A percentile compares a stretch with the other conserved stretches of the same genome.
Conservation (phyloP, 208 protist genomes). For the Leishmania tropica region DNA sequence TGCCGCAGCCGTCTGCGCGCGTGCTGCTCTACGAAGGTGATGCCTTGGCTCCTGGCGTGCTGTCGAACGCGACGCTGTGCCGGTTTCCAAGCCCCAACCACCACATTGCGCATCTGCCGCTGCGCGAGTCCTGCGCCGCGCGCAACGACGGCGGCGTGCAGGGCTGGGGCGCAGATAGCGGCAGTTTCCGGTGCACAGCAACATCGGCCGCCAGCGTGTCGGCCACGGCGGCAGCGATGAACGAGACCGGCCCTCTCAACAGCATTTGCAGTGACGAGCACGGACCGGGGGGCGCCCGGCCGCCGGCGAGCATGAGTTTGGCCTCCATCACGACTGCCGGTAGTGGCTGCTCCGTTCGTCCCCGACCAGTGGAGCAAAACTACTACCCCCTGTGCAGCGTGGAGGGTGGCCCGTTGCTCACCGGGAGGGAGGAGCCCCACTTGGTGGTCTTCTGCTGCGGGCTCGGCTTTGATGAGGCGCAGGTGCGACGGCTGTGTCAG, state of each 20-base stretch:
- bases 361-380: slow-evolving; percentile 27
- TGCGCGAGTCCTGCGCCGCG: slow-evolving; percentile 2
- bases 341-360: slow-evolving; percentile 12
- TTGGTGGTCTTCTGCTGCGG: slow-evolving; percentile 65
- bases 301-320: slow-evolving; percentile 1
- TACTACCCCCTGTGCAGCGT: slow-evolving; percentile 44
- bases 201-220: background rate
- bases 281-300: background rate
- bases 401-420: slow-evolving; percentile 32
- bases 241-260: slow-evolving; percentile 11
- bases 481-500: slow-evolving; percentile 49
- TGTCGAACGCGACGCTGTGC: slow-evolving; percentile 60
- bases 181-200: slow-evolving; percentile 5
- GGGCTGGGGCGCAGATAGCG: slow-evolving; percentile 1
- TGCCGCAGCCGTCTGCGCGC: slow-evolving; percentile 34
- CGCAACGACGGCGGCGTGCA: slow-evolving; percentile 5
- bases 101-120: slow-evolving; percentile 15
- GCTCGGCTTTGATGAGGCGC: slow-evolving; percentile 49
- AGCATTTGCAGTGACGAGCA: background rate
- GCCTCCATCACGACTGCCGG: slow-evolving; percentile 25
- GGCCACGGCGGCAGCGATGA: slow-evolving; percentile 9
- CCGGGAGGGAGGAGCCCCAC: slow-evolving; percentile 40
- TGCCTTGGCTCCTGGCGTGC: slow-evolving; percentile 49
- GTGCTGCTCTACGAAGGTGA: slow-evolving; percentile 68
- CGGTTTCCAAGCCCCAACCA: slow-evolving; percentile 31